Conservation (phyloP, 2,329 filamentous ascomycete species). For the Neofusicoccum ribis region DNA sequence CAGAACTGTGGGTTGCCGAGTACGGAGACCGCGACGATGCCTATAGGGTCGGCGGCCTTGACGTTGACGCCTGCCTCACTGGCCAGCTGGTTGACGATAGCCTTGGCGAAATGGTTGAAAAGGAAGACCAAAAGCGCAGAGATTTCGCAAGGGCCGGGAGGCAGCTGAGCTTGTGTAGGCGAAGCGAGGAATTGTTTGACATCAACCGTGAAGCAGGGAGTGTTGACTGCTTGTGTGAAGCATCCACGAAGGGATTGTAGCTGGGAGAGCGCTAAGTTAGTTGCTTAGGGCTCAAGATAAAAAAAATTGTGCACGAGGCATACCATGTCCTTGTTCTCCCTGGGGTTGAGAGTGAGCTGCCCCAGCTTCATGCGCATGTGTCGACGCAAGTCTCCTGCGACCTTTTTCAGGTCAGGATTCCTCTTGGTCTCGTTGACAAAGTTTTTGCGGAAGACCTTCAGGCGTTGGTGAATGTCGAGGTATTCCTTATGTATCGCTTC, state of each 20-base stretch:
- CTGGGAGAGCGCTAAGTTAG: not conserved
- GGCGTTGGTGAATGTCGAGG: slow-evolving; percentile 35
- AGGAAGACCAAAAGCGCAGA: slow-evolving; percentile 60
- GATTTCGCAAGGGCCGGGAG: slow-evolving; percentile 5
- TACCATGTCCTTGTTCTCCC: slow-evolving; percentile 28
- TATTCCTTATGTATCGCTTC: slow-evolving; percentile 37
- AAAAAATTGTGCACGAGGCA: not conserved
- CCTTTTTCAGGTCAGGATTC: slow-evolving; percentile 27
- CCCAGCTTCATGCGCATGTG: slow-evolving; percentile 34
- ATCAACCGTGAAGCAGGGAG: slow-evolving; percentile 27
- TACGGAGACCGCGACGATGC: slow-evolving; percentile 58
- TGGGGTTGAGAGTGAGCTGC: slow-evolving; percentile 34
- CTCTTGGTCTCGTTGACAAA: slow-evolving; percentile 31
- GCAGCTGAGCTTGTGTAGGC: not conserved
- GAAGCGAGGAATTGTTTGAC: slow-evolving; percentile 31
- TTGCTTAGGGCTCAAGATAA: too few species aligned
- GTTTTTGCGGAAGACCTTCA: slow-evolving; percentile 38
- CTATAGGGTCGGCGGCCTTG: slow-evolving; percentile 68
- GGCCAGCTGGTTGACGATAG: slow-evolving; percentile 63
- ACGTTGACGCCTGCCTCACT: slow-evolving; percentile 41
- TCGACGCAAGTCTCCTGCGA: slow-evolving; percentile 35
- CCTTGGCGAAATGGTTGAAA: slow-evolving; percentile 74
- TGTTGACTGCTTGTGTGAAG: not conserved
- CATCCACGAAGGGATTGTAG: slow-evolving; percentile 31
- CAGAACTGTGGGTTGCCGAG: slow-evolving; percentile 5